phyloP scores from a whole-genome alignment of 495 filamentous ascomycete genomes.

The Hypoxylon fragiforme region DNA sequence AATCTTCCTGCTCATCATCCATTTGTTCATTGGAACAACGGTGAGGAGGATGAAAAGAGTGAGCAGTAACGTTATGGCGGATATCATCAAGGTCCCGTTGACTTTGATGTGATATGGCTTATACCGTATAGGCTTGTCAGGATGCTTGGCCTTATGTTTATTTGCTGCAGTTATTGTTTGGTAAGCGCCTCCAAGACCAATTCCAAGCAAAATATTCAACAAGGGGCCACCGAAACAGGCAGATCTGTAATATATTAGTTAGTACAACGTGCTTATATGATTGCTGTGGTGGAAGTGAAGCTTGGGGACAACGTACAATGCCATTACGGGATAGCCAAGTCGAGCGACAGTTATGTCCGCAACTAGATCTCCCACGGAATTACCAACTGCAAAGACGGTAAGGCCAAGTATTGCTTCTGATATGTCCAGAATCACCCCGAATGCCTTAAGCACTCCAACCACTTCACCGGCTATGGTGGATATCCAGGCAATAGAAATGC shows the following conservation, averaged over 20 bases:
- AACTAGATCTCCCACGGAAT: conserved; percentile 91
- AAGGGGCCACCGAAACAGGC: conserved; percentile 98
- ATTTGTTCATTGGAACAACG: conserved; percentile 80
- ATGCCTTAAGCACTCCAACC: conserved; percentile 89
- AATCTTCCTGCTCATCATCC: conserved; percentile 84
- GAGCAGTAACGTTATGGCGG: conserved; percentile 74
- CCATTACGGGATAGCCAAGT: conserved; percentile 96
- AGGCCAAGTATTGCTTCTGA: conserved; percentile 94
- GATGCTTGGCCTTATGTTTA: conserved; percentile 59
- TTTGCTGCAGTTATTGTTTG: conserved; percentile 70
- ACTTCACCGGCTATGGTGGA: conserved; percentile 95
- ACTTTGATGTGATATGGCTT: conserved; percentile 80
- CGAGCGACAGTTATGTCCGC: conserved; percentile 93
- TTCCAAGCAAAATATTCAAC: conserved; percentile 95
- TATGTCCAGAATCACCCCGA: conserved; percentile 91
- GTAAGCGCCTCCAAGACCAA: conserved; percentile 84
- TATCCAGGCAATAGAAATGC: conserved; percentile 92
- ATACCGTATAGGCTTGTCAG: conserved; percentile 53
- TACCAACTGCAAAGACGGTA: conserved; percentile 96
- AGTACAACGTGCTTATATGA: background rate
- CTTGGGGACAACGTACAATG: conserved; percentile 56
- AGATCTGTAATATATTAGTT: conserved; percentile 47
- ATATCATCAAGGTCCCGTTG: conserved; percentile 79
- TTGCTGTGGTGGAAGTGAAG: background rate
- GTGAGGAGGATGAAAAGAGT: conserved; percentile 80